These are phyloP conservation scores for Paracorniculantispora psalliotae DNA, from an alignment of 2,329 filamentous ascomycete genomes.

Conservation along the genomic window DNA sequence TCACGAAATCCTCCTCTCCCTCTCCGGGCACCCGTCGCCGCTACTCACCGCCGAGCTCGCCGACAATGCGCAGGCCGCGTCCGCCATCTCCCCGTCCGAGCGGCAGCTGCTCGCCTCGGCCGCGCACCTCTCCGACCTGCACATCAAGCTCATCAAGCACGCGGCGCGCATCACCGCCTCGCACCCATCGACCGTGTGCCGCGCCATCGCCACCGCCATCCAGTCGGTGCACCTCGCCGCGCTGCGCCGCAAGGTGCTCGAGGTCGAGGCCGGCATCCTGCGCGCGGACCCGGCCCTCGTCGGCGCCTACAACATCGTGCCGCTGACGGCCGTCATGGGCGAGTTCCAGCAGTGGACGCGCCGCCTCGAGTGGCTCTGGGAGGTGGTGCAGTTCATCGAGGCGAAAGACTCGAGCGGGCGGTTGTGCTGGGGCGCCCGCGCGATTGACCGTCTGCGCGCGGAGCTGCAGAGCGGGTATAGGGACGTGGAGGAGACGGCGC, in stretches of 20 bases:
- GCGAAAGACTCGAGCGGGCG: slow-evolving; percentile 27
- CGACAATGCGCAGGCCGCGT: slow-evolving; percentile 38
- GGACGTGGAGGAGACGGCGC: slow-evolving; percentile 74
- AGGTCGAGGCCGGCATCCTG: slow-evolving; percentile 76
- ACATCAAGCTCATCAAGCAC: slow-evolving; percentile 65
- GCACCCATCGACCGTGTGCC: slow-evolving; percentile 78
- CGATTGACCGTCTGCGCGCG: slow-evolving; percentile 71
- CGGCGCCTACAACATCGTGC: slow-evolving; percentile 89
- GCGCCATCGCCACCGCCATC: slow-evolving; percentile 78
- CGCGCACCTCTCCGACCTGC: slow-evolving; percentile 71
- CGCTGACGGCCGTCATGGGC: slow-evolving; percentile 74
- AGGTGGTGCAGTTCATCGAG: slow-evolving; percentile 64
- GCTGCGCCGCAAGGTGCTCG: slow-evolving; percentile 79
- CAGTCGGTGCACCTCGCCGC: slow-evolving; percentile 66
- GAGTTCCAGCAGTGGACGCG: slow-evolving; percentile 87
- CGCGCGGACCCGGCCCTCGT: slow-evolving; percentile 72
- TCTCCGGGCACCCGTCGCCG: slow-evolving; percentile 89
- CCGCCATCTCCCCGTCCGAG: slow-evolving; percentile 68
- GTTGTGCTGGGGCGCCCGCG: slow-evolving; percentile 59
- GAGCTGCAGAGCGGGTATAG: slow-evolving; percentile 84
- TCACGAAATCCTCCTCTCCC: slow-evolving; percentile 94
- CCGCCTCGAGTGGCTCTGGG: slow-evolving; percentile 81
- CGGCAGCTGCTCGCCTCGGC: slow-evolving; percentile 73
- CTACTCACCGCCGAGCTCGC: slow-evolving; percentile 58
- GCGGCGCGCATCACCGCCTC: slow-evolving; percentile 61